Conservation (phyloP, 495 filamentous ascomycete genomes). For the Parathielavia appendiculata region DNA sequence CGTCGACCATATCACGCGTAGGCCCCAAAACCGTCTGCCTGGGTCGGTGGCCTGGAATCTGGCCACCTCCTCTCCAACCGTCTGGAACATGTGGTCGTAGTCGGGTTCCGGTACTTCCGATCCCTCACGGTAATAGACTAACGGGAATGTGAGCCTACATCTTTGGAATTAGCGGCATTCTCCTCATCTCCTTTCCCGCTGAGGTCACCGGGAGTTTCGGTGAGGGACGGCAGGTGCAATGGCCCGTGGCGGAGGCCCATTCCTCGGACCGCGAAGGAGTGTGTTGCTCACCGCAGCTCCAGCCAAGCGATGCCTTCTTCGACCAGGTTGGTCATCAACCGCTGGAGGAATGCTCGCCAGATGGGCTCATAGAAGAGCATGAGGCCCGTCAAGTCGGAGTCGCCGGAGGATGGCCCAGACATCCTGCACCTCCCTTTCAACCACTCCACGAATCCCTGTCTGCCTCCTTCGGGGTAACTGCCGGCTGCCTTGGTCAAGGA, state of each 20-base stretch:
- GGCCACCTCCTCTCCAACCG: constrained; percentile 73
- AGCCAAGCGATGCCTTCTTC: constrained; percentile 78
- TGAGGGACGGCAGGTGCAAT: constrained; percentile 1
- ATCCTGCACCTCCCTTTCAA: constrained; percentile 68
- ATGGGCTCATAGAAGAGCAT: constrained; percentile 89
- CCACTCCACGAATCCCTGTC: constrained; percentile 69
- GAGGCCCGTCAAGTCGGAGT: constrained; percentile 51
- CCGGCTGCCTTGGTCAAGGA: constrained; percentile 61
- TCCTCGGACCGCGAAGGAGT: not conserved
- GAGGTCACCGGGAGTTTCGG: not conserved
- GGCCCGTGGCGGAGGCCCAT: constrained; percentile 3
- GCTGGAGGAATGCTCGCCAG: constrained; percentile 66
- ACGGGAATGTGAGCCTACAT: constrained; percentile 34
- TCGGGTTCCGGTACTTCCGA: constrained; percentile 55
- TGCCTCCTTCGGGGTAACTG: constrained; percentile 64
- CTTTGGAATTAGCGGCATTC: constrained; percentile 1
- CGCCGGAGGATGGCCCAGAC: constrained; percentile 25
- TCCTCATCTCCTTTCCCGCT: not conserved
- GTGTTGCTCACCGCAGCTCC: constrained; percentile 52
- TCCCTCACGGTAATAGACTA: constrained; percentile 56
- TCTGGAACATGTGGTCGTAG: constrained; percentile 59
- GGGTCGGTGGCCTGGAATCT: constrained; percentile 61
- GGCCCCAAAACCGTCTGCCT: constrained; percentile 74
- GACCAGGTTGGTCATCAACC: constrained; percentile 60
- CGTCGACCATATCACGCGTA: constrained; percentile 82